Base-by-base conservation (phyloP, 139 green algal species). In the Chlamydomonas schloesseri region DNA sequence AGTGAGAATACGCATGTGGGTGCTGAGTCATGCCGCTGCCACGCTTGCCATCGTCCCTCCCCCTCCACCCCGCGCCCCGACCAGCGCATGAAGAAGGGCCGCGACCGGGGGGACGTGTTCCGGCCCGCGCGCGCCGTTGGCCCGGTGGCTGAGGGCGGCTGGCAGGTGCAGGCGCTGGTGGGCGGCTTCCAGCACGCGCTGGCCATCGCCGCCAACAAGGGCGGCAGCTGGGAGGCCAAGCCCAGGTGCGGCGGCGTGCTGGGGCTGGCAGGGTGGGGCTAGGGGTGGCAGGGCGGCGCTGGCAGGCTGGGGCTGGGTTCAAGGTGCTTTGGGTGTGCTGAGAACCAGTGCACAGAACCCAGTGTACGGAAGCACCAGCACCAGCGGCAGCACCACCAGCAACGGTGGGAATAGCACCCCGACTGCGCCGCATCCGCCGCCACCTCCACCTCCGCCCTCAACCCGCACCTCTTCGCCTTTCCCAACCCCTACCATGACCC, bases 121-220 rank as follows among this genome's bases (percentile, higher is more conserved):
- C n/a, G 68, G 46, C 88, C 91, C n/a, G 69, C 81, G 23, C 71
- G 64, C 37, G 87, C 91, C 2, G 46, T 55, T 0, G 91, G 91
- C 3, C 24, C 37, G 14, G 58, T 92, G 18, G 67, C 64, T 0
- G 65, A 55, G 20, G 91, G 91, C 55, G 67, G 55, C 53, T 92
- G 84, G 86, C 53, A 73, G 24, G 84, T 94, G 67, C 80, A 86
- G 80, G 88, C 75, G 1, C 50, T 94, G 71, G 84, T 75, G 72
- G 91, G 86, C 57, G 91, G 91, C 47, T 94, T 89, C 84, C 91
- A 94, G 84, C 91, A 94, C 67, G 82, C 84, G 21, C 72, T 94
- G 72, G 91, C 84, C 46, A 89, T 94, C 31, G 91, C 86, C 24
- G 71, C 37, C 42, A 86, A 84, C 37, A 62, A 72, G 75, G 75